Conservation (phyloP, 805 yeast species). For the Kodamaea sagamina region DNA sequence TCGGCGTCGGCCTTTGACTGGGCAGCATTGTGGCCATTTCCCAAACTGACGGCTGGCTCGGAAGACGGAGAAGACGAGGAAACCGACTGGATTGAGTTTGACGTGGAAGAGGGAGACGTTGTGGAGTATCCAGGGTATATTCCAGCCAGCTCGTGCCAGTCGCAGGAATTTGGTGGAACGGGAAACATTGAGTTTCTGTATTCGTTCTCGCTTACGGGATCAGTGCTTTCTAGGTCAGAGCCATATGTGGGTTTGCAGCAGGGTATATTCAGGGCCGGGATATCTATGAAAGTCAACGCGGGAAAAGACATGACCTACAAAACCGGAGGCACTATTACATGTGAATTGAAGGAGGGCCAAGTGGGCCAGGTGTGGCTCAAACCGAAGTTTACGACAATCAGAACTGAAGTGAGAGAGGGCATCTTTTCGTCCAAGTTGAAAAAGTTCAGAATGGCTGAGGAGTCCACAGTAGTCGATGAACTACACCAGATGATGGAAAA, state of each 20-base stretch:
- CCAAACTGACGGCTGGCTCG: neutral
- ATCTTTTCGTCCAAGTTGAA: conserved; percentile 2
- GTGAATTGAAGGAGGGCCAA: conserved; percentile 19
- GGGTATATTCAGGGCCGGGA: neutral
- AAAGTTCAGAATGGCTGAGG: conserved; percentile 14
- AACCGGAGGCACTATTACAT: conserved; percentile 18
- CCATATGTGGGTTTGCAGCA: neutral
- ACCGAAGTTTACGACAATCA: conserved; percentile 19
- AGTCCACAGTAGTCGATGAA: conserved; percentile 15
- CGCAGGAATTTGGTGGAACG: conserved; percentile 14
- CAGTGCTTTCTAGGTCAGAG: neutral
- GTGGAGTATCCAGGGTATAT: conserved; percentile 13
- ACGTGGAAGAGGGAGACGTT: conserved; percentile 9
- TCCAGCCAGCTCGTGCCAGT: conserved; percentile 16
- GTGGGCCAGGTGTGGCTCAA: conserved; percentile 23
- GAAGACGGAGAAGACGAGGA: neutral
- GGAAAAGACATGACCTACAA: conserved; percentile 5
- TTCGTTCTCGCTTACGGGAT: neutral
- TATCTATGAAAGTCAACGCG: conserved; percentile 1
- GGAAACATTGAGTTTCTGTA: conserved; percentile 13
- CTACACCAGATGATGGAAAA: conserved; percentile 17
- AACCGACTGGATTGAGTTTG: conserved; percentile 13
- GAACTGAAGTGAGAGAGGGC: conserved; percentile 16
- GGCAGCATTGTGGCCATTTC: too few relatives aligned
- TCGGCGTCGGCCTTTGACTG: conserved; percentile 1